Conservation (phyloP, 495 filamentous ascomycete species). For the Apiosordaria backusii region DNA sequence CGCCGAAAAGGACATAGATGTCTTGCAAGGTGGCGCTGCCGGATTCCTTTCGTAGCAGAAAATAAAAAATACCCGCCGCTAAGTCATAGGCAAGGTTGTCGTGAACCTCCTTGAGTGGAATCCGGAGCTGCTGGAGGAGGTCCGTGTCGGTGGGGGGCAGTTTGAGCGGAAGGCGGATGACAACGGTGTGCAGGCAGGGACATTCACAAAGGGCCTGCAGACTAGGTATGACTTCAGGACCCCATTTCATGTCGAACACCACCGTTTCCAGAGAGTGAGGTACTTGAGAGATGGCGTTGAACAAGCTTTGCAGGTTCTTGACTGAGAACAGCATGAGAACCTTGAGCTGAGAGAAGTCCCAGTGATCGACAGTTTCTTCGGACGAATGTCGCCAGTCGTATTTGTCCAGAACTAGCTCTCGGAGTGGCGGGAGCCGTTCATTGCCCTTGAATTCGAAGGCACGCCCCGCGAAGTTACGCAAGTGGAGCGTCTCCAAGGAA, state of each 20-base stretch:
- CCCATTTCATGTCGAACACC: background rate
- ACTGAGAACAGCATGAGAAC: background rate
- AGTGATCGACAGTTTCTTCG: background rate
- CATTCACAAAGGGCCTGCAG: background rate
- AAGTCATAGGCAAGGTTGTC: background rate
- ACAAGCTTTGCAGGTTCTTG: background rate
- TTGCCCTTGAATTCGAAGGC: background rate
- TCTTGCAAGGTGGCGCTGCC: background rate
- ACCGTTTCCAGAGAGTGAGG: background rate
- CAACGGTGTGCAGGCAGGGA: background rate
- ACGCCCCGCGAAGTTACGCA: background rate
- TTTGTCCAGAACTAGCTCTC: background rate
- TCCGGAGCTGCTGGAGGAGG: background rate
- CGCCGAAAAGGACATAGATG: background rate
- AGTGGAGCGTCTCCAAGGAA: background rate
- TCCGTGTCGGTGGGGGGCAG: background rate
- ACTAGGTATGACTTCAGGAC: background rate
- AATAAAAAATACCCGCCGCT: background rate
- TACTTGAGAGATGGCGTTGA: background rate
- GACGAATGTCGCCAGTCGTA: background rate
- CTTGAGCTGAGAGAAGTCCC: background rate
- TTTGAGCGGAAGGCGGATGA: background rate
- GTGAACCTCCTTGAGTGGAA: background rate
- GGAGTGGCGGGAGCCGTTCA: background rate
- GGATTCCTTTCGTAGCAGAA: background rate